Evolutionary conservation across 2,329 filamentous ascomycete genomes (phyloP), one percentile per base, ranked within the genome.

Genomic region (Periglandula ipomoeae): DNA sequence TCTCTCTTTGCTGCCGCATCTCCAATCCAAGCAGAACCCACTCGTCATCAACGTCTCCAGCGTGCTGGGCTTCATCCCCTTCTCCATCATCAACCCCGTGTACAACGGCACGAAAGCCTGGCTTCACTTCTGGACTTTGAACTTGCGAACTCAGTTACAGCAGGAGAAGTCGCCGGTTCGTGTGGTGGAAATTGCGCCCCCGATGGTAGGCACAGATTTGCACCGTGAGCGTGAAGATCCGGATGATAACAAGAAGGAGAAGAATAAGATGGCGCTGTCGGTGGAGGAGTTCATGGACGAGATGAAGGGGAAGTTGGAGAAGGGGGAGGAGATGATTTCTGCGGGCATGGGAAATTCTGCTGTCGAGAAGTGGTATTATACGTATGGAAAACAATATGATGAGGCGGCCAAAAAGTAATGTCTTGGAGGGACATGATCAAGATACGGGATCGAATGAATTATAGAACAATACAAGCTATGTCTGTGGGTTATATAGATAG

Each of bases 81-180:
- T 72, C 49, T 69, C 65, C 3, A 62, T 79, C 49, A 69, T 79
- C 53, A 81, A 78, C 54, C 77, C 75, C 0, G 72, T 79, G 1
- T 82, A 81, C 60, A 78, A 78, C 56, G 77, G 72, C 3, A 79
- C 75, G 2, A 82, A 82, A 55, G 73, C 76, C 0, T 81, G 71
- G 72, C 34, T 78, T 35, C 76, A 80, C 55, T 79, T 73, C 58
- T 80, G 72, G 69, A 72, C 63, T 23, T 72, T 80, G 69, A 76
- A 74, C 40, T 55, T 82, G 22, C 65, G 76, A 5, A 70, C 70
- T 1, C 76, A 81, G 56, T 60, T 81, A 61, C 40, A 58, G 63
- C 11, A n/a, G n/a, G n/a, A n/a, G n/a, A n/a, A 61, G 4, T 67
- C 65, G 0, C 66, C 64, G 1, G 61, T 80, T 27, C 66, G 63